Percentiles rank a stretch among this genome's conserved stretches.
Evolutionary conservation across 1,284 basidiomycete genomes (phyloP).

Genomic region (Cutaneotrichosporon cavernicola): DNA sequence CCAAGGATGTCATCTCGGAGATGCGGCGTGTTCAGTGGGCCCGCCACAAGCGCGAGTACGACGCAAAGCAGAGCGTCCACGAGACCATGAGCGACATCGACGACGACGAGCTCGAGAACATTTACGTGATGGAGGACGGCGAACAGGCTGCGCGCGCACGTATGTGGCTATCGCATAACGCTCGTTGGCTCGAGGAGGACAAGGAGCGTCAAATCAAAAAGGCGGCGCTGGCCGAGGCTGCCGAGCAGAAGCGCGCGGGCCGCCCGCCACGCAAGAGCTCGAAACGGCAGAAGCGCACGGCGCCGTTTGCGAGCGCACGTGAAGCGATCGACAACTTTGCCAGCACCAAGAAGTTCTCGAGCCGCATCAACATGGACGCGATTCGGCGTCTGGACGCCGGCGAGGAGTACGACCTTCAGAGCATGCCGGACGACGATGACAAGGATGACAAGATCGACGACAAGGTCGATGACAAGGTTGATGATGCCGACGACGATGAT

Average conservation of each 20-base stretch:
- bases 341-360: conserved; percentile 43
- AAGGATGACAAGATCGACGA: conserved; percentile 17
- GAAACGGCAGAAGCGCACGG: conserved; percentile 26
- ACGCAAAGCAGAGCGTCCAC: conserved; percentile 39
- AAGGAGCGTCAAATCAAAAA: conserved; percentile 55
- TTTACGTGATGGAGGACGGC: conserved; percentile 72
- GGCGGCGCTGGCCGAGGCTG: conserved; percentile 26
- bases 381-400: conserved; percentile 31
- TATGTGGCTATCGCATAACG: conserved; percentile 95
- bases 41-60: conserved; percentile 35
- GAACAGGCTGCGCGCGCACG: conserved; percentile 89
- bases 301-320: conserved; percentile 36
- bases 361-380: conserved; percentile 43
- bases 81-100: conserved; percentile 68
- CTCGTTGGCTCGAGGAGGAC: conserved; percentile 85
- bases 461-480: conserved; percentile 15
- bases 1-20: conserved; percentile 39
- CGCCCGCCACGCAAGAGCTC: conserved; percentile 10
- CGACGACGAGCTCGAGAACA: conserved; percentile 87
- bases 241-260: not conserved
- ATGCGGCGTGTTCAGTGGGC: conserved; percentile 60
- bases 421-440: conserved; percentile 31
- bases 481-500: conserved; percentile 5
- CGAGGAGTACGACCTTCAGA: conserved; percentile 24
- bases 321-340: conserved; percentile 42